Evolutionary conservation across 805 yeast species (phyloP).

Genomic region (Zygosaccharomyces siamensis): DNA sequence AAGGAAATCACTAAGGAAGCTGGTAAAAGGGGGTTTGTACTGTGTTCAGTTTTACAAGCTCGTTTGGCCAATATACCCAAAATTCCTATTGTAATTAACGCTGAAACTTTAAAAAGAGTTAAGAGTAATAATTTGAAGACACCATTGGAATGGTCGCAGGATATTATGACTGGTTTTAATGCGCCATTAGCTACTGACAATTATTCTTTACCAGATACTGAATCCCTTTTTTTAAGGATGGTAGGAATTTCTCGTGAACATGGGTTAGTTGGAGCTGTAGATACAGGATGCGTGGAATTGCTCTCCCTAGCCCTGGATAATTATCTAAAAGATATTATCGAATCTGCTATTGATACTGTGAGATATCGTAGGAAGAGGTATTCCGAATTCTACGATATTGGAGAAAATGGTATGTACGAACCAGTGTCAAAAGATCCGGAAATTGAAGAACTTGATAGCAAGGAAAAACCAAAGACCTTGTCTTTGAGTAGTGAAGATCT

Average conservation of each 20-base stretch:
- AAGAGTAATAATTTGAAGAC: constrained; percentile 32
- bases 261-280: constrained; percentile 80
- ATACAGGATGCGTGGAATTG: constrained; percentile 71
- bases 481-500: constrained; percentile 61
- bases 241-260: constrained; percentile 82
- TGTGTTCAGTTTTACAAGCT: constrained; percentile 61
- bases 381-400: constrained; percentile 34
- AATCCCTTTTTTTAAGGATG: constrained; percentile 60
- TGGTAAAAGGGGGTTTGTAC: constrained; percentile 71
- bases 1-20: constrained; percentile 78
- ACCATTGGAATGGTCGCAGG: constrained; percentile 85
- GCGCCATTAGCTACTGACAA: constrained; percentile 74
- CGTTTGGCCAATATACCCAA: constrained; percentile 62
- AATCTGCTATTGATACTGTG: constrained; percentile 67
- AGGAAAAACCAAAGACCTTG: constrained; percentile 12
- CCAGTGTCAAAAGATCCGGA: constrained; percentile 20
- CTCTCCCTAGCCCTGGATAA: constrained; percentile 75
- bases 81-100: constrained; percentile 59
- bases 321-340: constrained; percentile 69
- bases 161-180: constrained; percentile 78
- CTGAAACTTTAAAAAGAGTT: constrained; percentile 32
- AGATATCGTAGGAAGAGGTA: constrained; percentile 51
- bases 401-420: constrained; percentile 30
- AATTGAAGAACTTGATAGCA: constrained; percentile 3
- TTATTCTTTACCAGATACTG: constrained; percentile 78